Percentiles rank a stretch among this genome's conserved stretches.
Evolutionary conservation across 2,329 filamentous ascomycete genomes (phyloP).

Genomic region (Penicillium griseofulvum): DNA sequence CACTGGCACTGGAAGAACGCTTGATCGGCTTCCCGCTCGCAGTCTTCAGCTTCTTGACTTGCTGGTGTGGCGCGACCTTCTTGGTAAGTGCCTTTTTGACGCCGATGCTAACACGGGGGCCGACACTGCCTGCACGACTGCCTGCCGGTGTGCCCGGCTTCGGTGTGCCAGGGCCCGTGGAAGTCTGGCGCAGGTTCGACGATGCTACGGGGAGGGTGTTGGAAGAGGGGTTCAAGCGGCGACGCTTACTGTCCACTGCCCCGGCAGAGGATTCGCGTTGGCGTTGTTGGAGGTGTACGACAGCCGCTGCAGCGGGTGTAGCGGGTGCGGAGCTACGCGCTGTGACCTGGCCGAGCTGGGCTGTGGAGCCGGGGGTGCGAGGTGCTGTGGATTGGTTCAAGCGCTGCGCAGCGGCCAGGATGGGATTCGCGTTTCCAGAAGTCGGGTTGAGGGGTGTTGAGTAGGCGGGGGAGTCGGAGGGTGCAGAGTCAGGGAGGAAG

Average conservation of each 20-base stretch:
- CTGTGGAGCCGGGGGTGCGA: constrained; percentile 36
- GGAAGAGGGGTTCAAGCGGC: constrained; percentile 54
- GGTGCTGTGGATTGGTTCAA: constrained; percentile 40
- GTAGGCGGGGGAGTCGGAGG: constrained; percentile 44
- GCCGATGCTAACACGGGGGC: constrained; percentile 46
- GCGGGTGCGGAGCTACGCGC: constrained; percentile 47
- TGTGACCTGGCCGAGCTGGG: constrained; percentile 37
- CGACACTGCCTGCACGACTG: constrained; percentile 58
- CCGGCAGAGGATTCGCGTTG: constrained; percentile 57
- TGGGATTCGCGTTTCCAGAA: constrained; percentile 54
- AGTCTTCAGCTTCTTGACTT: constrained; percentile 43
- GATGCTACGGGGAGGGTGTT: constrained; percentile 54
- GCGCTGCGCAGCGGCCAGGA: constrained; percentile 52
- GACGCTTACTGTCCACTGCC: constrained; percentile 57
- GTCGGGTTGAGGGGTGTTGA: constrained; percentile 53
- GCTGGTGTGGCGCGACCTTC: constrained; percentile 56
- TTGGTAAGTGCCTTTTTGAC: constrained; percentile 51
- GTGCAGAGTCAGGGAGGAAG: constrained; percentile 48
- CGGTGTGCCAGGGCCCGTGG: constrained; percentile 62
- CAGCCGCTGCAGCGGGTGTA: constrained; percentile 41
- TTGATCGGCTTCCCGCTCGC: constrained; percentile 41
- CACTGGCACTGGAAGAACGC: constrained; percentile 43
- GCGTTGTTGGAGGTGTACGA: constrained; percentile 44
- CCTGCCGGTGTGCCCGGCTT: constrained; percentile 55
- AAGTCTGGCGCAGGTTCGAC: constrained; percentile 59